These are phyloP conservation scores for Marchantia polymorpha DNA, from an alignment of 225 moss, liverwort and hornwort genomes.

Conservation along the genomic window DNA sequence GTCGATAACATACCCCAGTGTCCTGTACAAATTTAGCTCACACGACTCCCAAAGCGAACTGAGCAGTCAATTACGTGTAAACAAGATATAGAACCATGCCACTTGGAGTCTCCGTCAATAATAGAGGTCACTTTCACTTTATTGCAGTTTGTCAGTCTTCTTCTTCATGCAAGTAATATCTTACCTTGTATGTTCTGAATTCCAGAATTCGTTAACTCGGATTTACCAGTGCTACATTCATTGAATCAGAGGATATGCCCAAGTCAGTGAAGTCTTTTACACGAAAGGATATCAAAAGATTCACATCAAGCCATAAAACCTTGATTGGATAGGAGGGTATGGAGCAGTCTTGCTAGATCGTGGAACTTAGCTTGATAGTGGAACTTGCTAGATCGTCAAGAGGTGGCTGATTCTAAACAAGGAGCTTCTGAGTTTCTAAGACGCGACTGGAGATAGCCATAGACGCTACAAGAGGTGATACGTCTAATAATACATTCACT, in stretches of 20 bases:
- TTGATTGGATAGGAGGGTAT: slow-evolving; percentile 16
- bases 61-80: background rate
- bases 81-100: too few relatives aligned
- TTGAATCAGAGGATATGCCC: slow-evolving; percentile 12
- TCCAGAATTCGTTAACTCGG: too few relatives aligned
- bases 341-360: slow-evolving; percentile 17
- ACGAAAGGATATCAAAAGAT: background rate
- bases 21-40: too few relatives aligned
- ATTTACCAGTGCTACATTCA: too few relatives aligned
- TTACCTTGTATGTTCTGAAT: too few relatives aligned
- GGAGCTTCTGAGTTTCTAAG: slow-evolving; percentile 14
- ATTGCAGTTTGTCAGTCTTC: too few relatives aligned
- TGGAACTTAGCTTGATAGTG: too few relatives aligned
- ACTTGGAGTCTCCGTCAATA: too few relatives aligned
- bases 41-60: too few relatives aligned
- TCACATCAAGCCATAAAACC: slow-evolving; percentile 7
- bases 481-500: background rate
- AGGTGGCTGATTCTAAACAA: slow-evolving; percentile 22
- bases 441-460: slow-evolving; percentile 1
- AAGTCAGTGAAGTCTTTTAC: background rate
- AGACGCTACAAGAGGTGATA: slow-evolving; percentile 3
- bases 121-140: too few relatives aligned
- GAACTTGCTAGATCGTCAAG: slow-evolving; percentile 4
- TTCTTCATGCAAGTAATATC: too few relatives aligned
- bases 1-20: too few relatives aligned